Base-by-base conservation (phyloP, 2,329 filamentous ascomycete genomes). In the Epichloe sibirici region DNA sequence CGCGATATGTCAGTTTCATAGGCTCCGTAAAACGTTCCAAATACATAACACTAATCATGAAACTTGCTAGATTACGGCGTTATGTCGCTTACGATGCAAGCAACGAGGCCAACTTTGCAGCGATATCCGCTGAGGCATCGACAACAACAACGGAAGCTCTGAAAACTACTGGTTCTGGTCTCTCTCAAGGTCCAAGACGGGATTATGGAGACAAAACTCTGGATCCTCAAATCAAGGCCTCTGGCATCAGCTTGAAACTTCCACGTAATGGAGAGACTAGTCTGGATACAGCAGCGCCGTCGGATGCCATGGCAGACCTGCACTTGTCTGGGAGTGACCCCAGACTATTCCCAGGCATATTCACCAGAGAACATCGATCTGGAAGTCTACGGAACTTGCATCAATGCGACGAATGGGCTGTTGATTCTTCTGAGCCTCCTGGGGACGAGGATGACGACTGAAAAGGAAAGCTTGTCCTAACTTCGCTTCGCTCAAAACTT, bases 261-360 rank as follows among this genome's bases (percentile, higher is more conserved):
- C 3, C 42, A 23, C n/a, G 28, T 13, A 39, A 51, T 17, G 17
- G 34, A 13, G 53, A 53, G n/a, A 37, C 25, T 12, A 31, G n/a
- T n/a, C 59, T 64, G 53, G 71, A 73, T 21, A 59, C 63, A n/a
- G 57, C 64, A 21, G 69, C 69, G 66, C 57, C 68, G 13, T 60
- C 68, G 7, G 68, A 74, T 51, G 61, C 65, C 34, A 63, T 69
- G 58, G 64, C 69, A 46, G 71, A 76, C 55, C 58, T 70, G 51
- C 74, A 79, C 57, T 62, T 81, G 11, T 77, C 74, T 12, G 79
- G 76, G 3, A 75, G 71, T 48, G 85, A 88, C 64, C 86, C 85
- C 11, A 77, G 75, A 56, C 81, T 88, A 56, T 86, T 88, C 57
- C 86, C 86, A 0, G 86, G 86, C 0, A 76, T 90, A 35, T 76